Evolutionary conservation across 225 moss, liverwort and hornwort genomes (phyloP), one percentile per base, ranked within the genome.

Genomic region (Polytrichum formosum): DNA sequence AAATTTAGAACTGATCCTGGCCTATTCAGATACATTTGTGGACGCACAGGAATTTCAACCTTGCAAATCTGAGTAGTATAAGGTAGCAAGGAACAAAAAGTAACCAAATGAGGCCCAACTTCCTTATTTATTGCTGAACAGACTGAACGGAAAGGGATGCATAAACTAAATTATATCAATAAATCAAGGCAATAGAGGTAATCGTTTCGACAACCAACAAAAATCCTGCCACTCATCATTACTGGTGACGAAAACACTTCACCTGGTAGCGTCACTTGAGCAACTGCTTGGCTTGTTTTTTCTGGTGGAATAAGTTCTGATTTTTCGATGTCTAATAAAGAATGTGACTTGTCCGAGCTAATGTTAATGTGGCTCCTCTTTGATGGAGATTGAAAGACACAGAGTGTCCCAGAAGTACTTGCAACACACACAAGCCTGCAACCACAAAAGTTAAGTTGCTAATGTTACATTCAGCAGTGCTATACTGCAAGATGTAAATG

Each of bases 201-300:
- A 77, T 84, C 22, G 56, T 84, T 80, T 30, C 77, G 70, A 61
- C 80, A 84, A 63, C 80, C 84, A 62, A 84, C 62, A 64, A 84
- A 84, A 67, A 84, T 58, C 35, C 77, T 68, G 33, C 80, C 77
- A 72, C 69, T 63, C 35, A 80, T 59, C 80, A 84, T 84, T 67
- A 84, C 75, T 35, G 84, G 80, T 23, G 84, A 84, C 26, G 84
- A 84, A 77, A 84, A 84, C 28, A 80, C 68, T 60, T 84, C 84
- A 64, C 80, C 80, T 56, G 80, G 72, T 46, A 84, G 77, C 29
- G 71, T 55, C 6, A 68, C 6, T 5, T 71, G 64, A 60, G 65
- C 68, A 67, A 84, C 68, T 27, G 29, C 67, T 63, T 80, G 74
- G 64, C 67, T 31, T 67, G 62, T 22, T 23, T 7, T 33, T 54